A percentile compares a stretch with the other conserved stretches of the same genome.
Conservation (phyloP, 768 basidiomycete genomes). For the Cyclocybe cylindracea region DNA sequence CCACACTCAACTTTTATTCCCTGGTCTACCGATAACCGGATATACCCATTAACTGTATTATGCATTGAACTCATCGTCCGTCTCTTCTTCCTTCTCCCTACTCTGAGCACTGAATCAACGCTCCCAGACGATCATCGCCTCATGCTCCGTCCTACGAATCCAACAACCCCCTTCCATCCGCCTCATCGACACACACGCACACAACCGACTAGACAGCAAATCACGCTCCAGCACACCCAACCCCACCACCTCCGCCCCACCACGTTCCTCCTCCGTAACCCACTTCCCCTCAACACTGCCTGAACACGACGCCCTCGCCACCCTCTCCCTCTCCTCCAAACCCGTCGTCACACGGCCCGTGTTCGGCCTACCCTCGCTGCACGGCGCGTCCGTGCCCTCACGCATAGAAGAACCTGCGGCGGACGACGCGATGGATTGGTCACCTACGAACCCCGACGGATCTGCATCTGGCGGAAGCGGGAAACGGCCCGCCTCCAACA, state of each 20-base stretch:
- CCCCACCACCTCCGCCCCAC: constrained; percentile 18
- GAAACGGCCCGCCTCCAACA: constrained; percentile 21
- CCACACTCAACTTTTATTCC: constrained; percentile 34
- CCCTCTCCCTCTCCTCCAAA: constrained; percentile 65
- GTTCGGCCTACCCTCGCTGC: constrained; percentile 71
- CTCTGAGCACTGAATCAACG: constrained; percentile 1
- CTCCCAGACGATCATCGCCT: constrained; percentile 50
- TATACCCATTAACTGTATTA: constrained; percentile 50
- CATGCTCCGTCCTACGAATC: constrained; percentile 57
- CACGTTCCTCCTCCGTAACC: constrained; percentile 18
- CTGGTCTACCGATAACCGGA: constrained; percentile 34
- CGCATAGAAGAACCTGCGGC: constrained; percentile 34
- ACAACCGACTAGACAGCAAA: constrained; percentile 28
- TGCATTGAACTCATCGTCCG: constrained; percentile 60
- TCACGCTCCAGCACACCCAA: constrained; percentile 49
- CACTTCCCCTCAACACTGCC: constrained; percentile 8
- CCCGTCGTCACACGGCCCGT: constrained; percentile 60
- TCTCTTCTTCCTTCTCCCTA: constrained; percentile 5
- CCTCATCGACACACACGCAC: constrained; percentile 59
- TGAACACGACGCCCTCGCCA: constrained; percentile 62
- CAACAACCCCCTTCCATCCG: constrained; percentile 73
- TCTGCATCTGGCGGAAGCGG: constrained; percentile 11
- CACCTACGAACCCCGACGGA: constrained; percentile 47
- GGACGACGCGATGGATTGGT: constrained; percentile 62
- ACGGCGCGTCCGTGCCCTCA: constrained; percentile 26